phyloP scores from a whole-genome alignment of 2,329 filamentous ascomycete species.

The Pestalotiopsis sp. region DNA sequence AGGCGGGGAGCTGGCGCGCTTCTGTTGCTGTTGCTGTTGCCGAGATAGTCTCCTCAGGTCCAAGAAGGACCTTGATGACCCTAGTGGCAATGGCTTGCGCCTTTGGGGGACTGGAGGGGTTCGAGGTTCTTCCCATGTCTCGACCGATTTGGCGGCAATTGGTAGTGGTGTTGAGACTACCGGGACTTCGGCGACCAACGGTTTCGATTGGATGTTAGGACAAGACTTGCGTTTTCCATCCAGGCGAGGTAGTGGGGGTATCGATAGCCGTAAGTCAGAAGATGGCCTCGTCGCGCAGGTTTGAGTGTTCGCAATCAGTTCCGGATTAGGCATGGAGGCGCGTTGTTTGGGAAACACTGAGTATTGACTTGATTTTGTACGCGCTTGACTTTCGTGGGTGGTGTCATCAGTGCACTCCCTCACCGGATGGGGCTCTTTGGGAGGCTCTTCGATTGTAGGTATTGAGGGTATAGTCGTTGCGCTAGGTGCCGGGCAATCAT shows the following conservation, averaged over 20 bases:
- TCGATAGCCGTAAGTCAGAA: neutral
- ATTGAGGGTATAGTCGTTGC: neutral
- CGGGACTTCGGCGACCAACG: neutral
- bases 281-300: neutral
- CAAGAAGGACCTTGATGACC: neutral
- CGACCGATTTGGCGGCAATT: neutral
- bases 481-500: neutral
- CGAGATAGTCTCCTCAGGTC: neutral
- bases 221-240: neutral
- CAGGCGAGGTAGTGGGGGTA: neutral
- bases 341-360: neutral
- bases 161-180: neutral
- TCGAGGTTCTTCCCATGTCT: neutral
- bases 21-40: neutral
- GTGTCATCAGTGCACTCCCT: neutral
- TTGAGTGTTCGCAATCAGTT: neutral
- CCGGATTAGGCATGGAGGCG: neutral
- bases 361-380: neutral
- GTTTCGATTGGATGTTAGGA: neutral
- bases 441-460: neutral
- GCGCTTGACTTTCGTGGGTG: neutral
- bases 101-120: neutral
- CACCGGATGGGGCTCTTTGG: neutral
- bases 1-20: neutral
- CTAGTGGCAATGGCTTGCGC: neutral